Base-by-base conservation (phyloP, 495 filamentous ascomycete species). In the Penicillium argentinense region DNA sequence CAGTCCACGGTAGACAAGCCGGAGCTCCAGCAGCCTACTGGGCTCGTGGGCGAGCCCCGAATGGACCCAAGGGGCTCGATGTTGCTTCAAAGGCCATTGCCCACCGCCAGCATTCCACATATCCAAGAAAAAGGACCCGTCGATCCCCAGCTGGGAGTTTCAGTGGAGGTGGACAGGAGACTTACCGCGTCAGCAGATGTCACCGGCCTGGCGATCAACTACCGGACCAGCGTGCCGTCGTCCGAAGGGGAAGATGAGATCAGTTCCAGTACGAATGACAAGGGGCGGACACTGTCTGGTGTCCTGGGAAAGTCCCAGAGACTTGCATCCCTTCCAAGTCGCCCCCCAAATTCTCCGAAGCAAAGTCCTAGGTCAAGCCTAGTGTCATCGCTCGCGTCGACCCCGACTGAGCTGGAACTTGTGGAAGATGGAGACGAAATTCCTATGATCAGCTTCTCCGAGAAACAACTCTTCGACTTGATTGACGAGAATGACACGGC, bases 51-150 rank as follows among this genome's bases (percentile, higher is more conserved):
- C 57, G 58, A 67, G 26, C 41, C 48, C 58, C 62, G 53, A 51
- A 43, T 49, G 45, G 62, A 67, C 39, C 44, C 45, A 59, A 67
- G 63, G 63, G 63, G 51, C 27, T 50, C 53, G 17, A 45, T 57
- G 54, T 57, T 71, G 38, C 64, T 56, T 34, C 69, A 71, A 56
- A 66, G 52, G 41, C 66, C 70, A 25, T 45, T 56, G 39, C 68
- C 67, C 50, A 64, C 60, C 17, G 66, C 66, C 50, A 71, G 57
- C 69, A 73, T 74, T 74, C 69, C 71, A 50, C 45, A 42, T 34
- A 44, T 57, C 24, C 57, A 55, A 40, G 68, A 64, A 53, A 68
- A 49, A 39, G 24, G 44, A n/a, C 26, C 59, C 45, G 17, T 47
- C 25, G 59, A 60, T 39, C 41, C 56, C 48, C 63, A 54, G 47